A percentile compares a stretch with the other conserved stretches of the same genome.
These are phyloP conservation scores for Biscutella laevigata DNA, from an alignment of 441 rosid species.

Conservation along the genomic window DNA sequence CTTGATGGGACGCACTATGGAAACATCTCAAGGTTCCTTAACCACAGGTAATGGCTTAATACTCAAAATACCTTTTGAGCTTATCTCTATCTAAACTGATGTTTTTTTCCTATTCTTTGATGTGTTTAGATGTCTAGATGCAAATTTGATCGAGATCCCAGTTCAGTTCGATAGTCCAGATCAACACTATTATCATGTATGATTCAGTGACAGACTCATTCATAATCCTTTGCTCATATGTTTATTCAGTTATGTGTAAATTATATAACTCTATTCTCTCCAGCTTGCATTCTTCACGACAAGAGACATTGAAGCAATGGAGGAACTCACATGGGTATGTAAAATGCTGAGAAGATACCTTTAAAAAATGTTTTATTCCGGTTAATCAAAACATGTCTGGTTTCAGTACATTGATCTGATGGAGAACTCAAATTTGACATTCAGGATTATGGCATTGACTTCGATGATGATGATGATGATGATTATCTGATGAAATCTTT, in stretches of 20 bases:
- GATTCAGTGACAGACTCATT: not conserved
- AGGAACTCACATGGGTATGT: conserved; percentile 72
- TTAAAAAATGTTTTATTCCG: no score
- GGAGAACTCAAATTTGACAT: not conserved
- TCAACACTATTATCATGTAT: conserved; percentile 64
- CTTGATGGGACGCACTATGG: conserved; percentile 61
- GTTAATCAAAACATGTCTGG: no score
- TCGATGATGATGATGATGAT: conserved; percentile 51
- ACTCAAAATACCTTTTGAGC: not conserved
- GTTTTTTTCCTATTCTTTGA: not conserved
- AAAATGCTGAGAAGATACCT: no score
- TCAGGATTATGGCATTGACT: conserved; percentile 85
- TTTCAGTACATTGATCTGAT: not conserved
- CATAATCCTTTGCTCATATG: conserved; percentile 3
- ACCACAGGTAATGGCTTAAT: conserved; percentile 49
- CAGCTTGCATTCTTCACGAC: conserved; percentile 86
- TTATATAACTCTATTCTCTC: conserved; percentile 10
- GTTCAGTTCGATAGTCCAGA: conserved; percentile 67
- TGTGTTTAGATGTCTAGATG: conserved; percentile 60
- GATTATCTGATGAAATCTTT: conserved; percentile 42
- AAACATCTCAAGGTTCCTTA: conserved; percentile 74
- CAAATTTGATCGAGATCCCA: conserved; percentile 82
- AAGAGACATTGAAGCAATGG: conserved; percentile 56
- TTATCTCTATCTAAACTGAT: not conserved
- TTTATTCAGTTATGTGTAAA: not conserved